Conservation (phyloP, 2,329 filamentous ascomycete genomes). For the Trichoderma koningiopsis region DNA sequence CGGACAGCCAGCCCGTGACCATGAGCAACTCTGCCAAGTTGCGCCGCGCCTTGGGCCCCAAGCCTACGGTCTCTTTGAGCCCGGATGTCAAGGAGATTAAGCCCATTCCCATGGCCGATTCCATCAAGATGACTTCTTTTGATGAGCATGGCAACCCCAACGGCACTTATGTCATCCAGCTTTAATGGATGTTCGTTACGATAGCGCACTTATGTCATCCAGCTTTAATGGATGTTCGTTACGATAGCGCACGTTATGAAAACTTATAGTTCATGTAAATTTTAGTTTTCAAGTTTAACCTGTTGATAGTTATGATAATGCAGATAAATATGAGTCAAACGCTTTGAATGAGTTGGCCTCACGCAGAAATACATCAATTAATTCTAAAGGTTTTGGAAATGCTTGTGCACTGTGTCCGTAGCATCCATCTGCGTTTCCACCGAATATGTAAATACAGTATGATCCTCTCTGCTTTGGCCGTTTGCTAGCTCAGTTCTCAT, state of each 20-base stretch:
- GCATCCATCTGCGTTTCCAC: not conserved
- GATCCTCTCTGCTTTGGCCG: not conserved
- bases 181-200: not conserved
- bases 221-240: not conserved
- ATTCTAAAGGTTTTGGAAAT: not conserved
- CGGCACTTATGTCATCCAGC: constrained; percentile 4
- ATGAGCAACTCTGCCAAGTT: constrained; percentile 24
- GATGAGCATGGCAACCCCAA: not conserved
- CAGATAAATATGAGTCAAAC: not conserved
- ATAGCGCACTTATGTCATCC: not conserved
- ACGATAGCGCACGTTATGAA: not conserved
- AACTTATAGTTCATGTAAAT: not conserved
- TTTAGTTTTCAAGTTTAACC: not conserved
- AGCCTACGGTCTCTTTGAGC: constrained; percentile 1
- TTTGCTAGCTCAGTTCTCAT: not conserved
- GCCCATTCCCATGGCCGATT: constrained; percentile 4
- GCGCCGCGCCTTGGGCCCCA: not conserved
- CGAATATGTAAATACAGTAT: not conserved
- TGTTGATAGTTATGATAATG: not conserved
- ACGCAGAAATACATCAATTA: too few species aligned
- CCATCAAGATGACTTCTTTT: constrained; percentile 2
- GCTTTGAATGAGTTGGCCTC: not conserved
- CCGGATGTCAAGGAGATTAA: constrained; percentile 6
- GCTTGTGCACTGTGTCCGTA: not conserved
- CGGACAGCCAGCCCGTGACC: constrained; percentile 26